Conservation (phyloP, 2,329 filamentous ascomycete genomes). For the Mariannaea elegans region DNA sequence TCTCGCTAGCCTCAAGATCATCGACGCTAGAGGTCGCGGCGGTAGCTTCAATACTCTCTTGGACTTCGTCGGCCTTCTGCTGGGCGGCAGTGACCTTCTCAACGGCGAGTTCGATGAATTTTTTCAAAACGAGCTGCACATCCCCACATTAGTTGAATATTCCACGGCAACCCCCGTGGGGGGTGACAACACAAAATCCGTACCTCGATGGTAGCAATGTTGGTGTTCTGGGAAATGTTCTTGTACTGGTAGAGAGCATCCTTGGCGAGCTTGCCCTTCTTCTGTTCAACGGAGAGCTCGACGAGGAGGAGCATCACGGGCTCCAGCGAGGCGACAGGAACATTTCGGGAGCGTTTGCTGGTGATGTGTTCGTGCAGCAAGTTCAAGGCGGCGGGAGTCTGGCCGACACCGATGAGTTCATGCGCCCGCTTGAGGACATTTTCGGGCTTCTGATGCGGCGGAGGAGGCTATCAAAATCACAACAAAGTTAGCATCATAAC, state of each 20-base stretch:
- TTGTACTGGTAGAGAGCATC: conserved; percentile 99
- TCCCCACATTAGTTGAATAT: conserved; percentile 31
- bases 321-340: conserved; percentile 93
- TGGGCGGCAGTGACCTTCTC: conserved; percentile 96
- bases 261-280: conserved; percentile 98
- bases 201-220: conserved; percentile 97
- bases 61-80: conserved; percentile 93
- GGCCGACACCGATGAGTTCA: conserved; percentile 97
- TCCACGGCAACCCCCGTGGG: conserved; percentile 8
- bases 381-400: conserved; percentile 89
- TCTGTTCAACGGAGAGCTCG: conserved; percentile 94
- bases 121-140: conserved; percentile 85
- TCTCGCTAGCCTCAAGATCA: conserved; percentile 96
- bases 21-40: conserved; percentile 76
- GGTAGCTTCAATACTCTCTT: conserved; percentile 83
- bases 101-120: conserved; percentile 96
- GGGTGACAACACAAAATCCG: conserved; percentile 27
- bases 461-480: conserved; percentile 75
- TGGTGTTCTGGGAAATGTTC: conserved; percentile 99
- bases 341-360: conserved; percentile 97
- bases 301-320: conserved; percentile 98
- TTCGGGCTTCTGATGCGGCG: conserved; percentile 96
- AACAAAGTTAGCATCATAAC: conserved; percentile 40
- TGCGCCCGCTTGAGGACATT: conserved; percentile 99
- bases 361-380: conserved; percentile 99